Evolutionary conservation across 805 yeast species (phyloP).

Genomic region (Phaffomyces antillensis): DNA sequence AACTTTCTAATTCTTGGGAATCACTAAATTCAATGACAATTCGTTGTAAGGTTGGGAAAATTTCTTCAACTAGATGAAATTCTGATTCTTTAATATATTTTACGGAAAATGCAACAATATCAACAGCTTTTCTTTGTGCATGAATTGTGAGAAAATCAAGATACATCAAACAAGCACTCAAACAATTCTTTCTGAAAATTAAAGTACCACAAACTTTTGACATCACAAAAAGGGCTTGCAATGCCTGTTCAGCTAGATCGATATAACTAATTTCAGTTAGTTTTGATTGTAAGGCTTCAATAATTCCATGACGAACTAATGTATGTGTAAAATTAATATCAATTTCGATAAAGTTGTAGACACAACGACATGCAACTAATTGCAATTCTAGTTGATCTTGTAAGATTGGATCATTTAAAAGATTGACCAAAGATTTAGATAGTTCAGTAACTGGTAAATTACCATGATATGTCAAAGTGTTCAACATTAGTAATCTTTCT

Average conservation of each 20-base stretch:
- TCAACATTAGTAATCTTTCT: constrained; percentile 62
- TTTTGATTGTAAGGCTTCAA: constrained; percentile 58
- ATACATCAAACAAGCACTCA: constrained; percentile 59
- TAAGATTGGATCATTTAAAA: constrained; percentile 51
- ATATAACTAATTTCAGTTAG: constrained; percentile 72
- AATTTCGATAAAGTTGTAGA: constrained; percentile 74
- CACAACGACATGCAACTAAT: constrained; percentile 74
- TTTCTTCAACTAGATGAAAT: constrained; percentile 43
- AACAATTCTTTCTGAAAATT: constrained; percentile 52
- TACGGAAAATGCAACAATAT: constrained; percentile 66
- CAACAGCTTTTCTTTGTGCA: constrained; percentile 77
- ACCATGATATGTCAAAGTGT: constrained; percentile 53
- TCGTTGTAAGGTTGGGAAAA: constrained; percentile 52
- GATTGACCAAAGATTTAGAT: constrained; percentile 44
- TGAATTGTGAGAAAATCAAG: constrained; percentile 86
- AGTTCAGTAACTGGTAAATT: constrained; percentile 53
- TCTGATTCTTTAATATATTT: constrained; percentile 36
- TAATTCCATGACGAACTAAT: constrained; percentile 58
- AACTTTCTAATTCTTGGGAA: constrained; percentile 49
- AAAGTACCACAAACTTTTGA: constrained; percentile 45
- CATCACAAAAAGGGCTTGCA: constrained; percentile 65
- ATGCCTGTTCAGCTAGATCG: constrained; percentile 87
- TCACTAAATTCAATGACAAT: constrained; percentile 51
- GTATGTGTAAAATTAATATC: constrained; percentile 55
- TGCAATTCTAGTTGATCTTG: constrained; percentile 73